These are phyloP conservation scores for Schizothecium vesticola DNA, from an alignment of 495 filamentous ascomycete genomes.

Conservation along the genomic window DNA sequence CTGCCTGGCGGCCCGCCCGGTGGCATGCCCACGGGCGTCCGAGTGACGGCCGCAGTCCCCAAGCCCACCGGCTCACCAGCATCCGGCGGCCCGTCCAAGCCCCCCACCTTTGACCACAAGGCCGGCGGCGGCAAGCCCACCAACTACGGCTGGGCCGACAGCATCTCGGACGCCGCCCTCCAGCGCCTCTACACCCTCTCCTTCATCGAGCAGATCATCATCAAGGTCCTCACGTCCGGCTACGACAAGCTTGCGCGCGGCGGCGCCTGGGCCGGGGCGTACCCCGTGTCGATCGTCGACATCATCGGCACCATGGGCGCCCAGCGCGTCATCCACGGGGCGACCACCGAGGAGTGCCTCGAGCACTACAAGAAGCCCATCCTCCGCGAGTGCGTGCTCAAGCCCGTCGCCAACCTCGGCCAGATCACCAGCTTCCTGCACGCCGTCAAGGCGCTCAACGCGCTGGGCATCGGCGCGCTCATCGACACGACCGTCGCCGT, in stretches of 20 bases:
- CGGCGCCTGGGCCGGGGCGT: conserved; percentile 29
- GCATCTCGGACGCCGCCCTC: conserved; percentile 24
- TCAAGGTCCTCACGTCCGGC: conserved; percentile 29
- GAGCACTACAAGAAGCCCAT: conserved; percentile 30
- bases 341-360: conserved; percentile 31
- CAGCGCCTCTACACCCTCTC: conserved; percentile 24
- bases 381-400: conserved; percentile 25
- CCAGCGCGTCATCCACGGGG: conserved; percentile 33
- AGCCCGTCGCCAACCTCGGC: conserved; percentile 2
- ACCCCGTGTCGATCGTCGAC: conserved; percentile 32
- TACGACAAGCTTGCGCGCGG: conserved; percentile 22
- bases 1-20: conserved; percentile 14
- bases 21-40: conserved; percentile 18
- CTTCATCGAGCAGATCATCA: conserved; percentile 32
- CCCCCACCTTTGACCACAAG: conserved; percentile 26
- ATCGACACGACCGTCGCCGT: conserved; percentile 49
- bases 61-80: conserved; percentile 4
- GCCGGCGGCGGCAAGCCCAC: conserved; percentile 34
- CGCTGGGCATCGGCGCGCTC: conserved; percentile 53
- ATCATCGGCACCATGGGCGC: conserved; percentile 33
- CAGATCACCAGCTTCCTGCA: conserved; percentile 28
- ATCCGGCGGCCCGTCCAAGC: conserved; percentile 11
- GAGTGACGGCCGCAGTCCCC: conserved; percentile 17
- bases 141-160: conserved; percentile 31
- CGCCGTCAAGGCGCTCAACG: conserved; percentile 29